Evolutionary conservation across 495 filamentous ascomycete species (phyloP).

Genomic region (Podospora pseudopauciseta): DNA sequence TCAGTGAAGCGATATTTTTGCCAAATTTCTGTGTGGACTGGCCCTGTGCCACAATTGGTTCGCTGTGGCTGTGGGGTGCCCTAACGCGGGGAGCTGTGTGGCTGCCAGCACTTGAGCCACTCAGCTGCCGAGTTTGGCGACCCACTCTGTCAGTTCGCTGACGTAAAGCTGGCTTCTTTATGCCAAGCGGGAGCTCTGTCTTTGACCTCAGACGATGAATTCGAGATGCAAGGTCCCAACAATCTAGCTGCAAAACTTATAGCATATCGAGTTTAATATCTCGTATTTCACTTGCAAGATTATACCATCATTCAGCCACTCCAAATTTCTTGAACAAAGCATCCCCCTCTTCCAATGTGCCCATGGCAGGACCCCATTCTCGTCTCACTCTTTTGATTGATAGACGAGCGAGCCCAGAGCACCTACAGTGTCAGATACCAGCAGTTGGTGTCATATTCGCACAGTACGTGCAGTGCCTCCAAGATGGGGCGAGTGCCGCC

Average conservation of each 20-base stretch:
- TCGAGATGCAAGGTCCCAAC: background rate
- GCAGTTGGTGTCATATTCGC: background rate
- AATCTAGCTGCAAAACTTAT: background rate
- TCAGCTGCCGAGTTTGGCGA: background rate
- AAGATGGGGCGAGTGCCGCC: background rate
- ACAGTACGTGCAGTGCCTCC: slow-evolving; percentile 19
- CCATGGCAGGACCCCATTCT: background rate
- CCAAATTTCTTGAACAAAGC: background rate
- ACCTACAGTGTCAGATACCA: background rate
- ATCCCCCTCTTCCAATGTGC: background rate
- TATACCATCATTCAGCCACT: too few species aligned
- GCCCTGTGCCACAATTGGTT: slow-evolving; percentile 25
- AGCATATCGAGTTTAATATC: background rate
- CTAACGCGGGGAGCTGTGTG: slow-evolving; percentile 32
- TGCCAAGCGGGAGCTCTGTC: background rate
- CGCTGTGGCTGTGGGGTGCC: slow-evolving; percentile 29
- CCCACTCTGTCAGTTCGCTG: slow-evolving; percentile 5
- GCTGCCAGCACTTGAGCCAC: slow-evolving; percentile 8
- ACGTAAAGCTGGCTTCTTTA: slow-evolving; percentile 9
- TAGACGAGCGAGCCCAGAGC: background rate
- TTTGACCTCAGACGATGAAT: background rate
- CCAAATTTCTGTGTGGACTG: slow-evolving; percentile 40
- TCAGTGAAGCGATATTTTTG: slow-evolving; percentile 33
- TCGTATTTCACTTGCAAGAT: background rate
- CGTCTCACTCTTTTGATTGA: background rate